Conservation (phyloP, 2,329 filamentous ascomycete genomes). For the Fusarium praegraminearum region DNA sequence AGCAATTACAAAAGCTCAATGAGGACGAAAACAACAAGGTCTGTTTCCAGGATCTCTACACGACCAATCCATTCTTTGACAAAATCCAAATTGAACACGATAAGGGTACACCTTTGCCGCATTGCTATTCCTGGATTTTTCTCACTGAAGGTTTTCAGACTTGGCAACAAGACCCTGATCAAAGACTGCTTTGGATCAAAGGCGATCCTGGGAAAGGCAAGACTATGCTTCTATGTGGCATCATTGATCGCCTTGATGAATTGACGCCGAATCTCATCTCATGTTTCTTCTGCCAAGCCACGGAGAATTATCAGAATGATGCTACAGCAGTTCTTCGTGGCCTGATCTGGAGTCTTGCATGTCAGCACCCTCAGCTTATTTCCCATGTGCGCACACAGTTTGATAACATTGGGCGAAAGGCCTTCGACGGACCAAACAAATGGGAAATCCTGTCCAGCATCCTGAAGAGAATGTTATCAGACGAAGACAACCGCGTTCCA, state of each 20-base stretch:
- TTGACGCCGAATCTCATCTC: neutral
- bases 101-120: neutral
- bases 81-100: neutral
- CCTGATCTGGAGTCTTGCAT: neutral
- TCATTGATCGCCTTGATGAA: neutral
- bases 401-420: neutral
- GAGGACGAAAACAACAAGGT: neutral
- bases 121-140: neutral
- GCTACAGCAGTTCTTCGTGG: neutral
- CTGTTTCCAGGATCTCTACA: neutral
- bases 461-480: neutral
- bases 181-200: neutral
- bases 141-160: neutral
- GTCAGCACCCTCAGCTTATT: neutral
- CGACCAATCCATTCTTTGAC: neutral
- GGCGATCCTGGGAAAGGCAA: neutral
- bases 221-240: neutral
- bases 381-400: neutral
- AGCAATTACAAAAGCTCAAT: neutral
- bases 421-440: neutral
- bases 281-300: neutral
- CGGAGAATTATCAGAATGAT: neutral
- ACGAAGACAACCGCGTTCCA: neutral
- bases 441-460: neutral
- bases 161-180: neutral